Percentiles rank a stretch among this genome's conserved stretches.
These are phyloP conservation scores for Exutisphaerella laricina DNA, from an alignment of 2,329 filamentous ascomycete species.

Conservation along the genomic window DNA sequence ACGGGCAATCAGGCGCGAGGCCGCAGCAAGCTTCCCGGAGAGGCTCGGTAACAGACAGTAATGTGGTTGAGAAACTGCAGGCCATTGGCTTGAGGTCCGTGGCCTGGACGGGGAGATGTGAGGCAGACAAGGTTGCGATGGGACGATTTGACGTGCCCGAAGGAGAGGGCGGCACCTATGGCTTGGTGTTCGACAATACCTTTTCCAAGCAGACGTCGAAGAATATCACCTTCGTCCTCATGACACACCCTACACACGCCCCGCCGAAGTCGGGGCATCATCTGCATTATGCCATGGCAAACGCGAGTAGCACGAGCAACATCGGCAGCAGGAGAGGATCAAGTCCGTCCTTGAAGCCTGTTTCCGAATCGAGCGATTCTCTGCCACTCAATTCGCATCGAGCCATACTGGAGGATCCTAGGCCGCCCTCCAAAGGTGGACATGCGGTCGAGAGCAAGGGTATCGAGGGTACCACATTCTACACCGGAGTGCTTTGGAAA, in stretches of 20 bases:
- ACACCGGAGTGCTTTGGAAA: constrained; percentile 83
- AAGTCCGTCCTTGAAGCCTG: constrained; percentile 40
- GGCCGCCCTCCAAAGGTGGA: constrained; percentile 37
- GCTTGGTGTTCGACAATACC: constrained; percentile 95
- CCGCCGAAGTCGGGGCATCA: constrained; percentile 70
- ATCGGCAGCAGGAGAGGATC: constrained; percentile 28
- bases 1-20: constrained; percentile 28
- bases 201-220: constrained; percentile 95
- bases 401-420: constrained; percentile 34
- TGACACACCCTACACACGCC: constrained; percentile 83
- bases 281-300: constrained; percentile 54
- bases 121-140: constrained; percentile 90
- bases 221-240: constrained; percentile 86
- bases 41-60: constrained; percentile 48
- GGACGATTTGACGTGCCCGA: constrained; percentile 74
- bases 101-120: constrained; percentile 86
- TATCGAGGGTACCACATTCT: constrained; percentile 51
- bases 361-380: constrained; percentile 48
- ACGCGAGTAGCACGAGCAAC: constrained; percentile 42
- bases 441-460: constrained; percentile 29
- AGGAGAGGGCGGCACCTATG: constrained; percentile 85
- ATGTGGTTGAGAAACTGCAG: constrained; percentile 61
- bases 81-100: constrained; percentile 58
- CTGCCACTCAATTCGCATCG: constrained; percentile 38
- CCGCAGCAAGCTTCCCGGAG: constrained; percentile 41